Evolutionary conservation across 2,329 filamentous ascomycete genomes (phyloP).

Genomic region (Colletotrichum sp.): DNA sequence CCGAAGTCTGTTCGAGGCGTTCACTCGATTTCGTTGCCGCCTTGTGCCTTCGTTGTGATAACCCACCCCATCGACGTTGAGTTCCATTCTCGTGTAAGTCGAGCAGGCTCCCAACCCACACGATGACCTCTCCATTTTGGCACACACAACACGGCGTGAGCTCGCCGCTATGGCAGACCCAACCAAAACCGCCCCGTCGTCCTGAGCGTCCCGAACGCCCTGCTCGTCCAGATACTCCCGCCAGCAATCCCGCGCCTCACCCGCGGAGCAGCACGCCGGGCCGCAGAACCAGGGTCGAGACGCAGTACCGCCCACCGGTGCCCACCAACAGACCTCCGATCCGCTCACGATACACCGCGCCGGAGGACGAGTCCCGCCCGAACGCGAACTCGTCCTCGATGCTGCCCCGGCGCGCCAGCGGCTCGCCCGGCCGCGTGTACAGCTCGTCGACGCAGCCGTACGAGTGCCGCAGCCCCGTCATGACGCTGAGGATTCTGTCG

Average conservation of each 20-base stretch:
- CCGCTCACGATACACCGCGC: not conserved
- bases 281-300: slow-evolving; percentile 7
- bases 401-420: not conserved
- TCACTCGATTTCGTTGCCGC: too few relatives aligned
- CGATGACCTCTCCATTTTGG: slow-evolving; percentile 2
- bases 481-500: slow-evolving; percentile 9
- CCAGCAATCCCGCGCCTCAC: not conserved
- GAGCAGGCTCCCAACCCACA: not conserved
- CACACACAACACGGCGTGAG: not conserved
- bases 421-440: slow-evolving; percentile 2
- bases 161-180: not conserved
- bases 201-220: not conserved
- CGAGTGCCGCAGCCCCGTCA: slow-evolving; percentile 11
- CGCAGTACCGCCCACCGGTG: not conserved
- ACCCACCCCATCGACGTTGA: too few relatives aligned
- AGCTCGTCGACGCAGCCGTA: slow-evolving; percentile 5
- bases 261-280: not conserved
- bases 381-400: not conserved
- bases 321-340: not conserved
- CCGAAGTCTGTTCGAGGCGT: too few relatives aligned
- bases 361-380: not conserved
- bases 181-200: not conserved
- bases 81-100: not conserved
- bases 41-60: not conserved
- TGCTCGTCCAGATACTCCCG: not conserved